phyloP scores from a whole-genome alignment of 2,329 filamentous ascomycete species.

The Pseudovirgaria hyperparasitica region DNA sequence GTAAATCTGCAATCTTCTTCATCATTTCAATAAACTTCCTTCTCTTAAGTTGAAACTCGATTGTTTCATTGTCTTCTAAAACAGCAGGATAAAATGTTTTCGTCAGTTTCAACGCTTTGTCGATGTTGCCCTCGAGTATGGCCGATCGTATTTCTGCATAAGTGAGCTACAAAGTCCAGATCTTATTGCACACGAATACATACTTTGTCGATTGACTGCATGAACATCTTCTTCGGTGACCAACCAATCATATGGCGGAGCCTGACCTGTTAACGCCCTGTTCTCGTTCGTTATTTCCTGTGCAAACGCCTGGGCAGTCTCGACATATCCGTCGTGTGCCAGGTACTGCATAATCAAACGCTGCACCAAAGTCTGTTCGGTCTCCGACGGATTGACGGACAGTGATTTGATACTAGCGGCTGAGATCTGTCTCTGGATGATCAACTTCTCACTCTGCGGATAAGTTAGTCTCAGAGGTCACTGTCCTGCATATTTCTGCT shows the following conservation, averaged over 20 bases:
- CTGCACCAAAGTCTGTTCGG: constrained; percentile 68
- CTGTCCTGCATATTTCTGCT: too few relatives aligned
- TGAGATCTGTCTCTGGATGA: constrained; percentile 50
- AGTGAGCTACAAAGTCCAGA: not conserved
- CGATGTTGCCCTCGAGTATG: constrained; percentile 85
- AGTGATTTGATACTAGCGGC: constrained; percentile 44
- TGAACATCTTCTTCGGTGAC: constrained; percentile 72
- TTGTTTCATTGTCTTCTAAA: constrained; percentile 65
- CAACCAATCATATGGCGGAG: constrained; percentile 37
- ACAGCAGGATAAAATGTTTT: constrained; percentile 68
- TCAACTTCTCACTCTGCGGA: constrained; percentile 45
- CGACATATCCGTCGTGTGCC: constrained; percentile 89
- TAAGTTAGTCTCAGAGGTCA: constrained; percentile 1
- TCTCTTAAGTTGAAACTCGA: constrained; percentile 78
- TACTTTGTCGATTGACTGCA: constrained; percentile 75
- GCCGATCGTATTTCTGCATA: constrained; percentile 65
- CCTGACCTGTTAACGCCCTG: constrained; percentile 49
- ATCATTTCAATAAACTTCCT: constrained; percentile 89
- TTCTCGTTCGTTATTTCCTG: constrained; percentile 67
- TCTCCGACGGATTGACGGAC: constrained; percentile 55
- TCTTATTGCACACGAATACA: constrained; percentile 20
- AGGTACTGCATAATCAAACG: constrained; percentile 78
- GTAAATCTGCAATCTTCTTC: constrained; percentile 26
- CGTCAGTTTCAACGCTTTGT: constrained; percentile 74
- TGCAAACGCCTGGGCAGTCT: constrained; percentile 80